Conservation (phyloP, 108 stramenopile genomes). For the Cyclotella cryptica region DNA sequence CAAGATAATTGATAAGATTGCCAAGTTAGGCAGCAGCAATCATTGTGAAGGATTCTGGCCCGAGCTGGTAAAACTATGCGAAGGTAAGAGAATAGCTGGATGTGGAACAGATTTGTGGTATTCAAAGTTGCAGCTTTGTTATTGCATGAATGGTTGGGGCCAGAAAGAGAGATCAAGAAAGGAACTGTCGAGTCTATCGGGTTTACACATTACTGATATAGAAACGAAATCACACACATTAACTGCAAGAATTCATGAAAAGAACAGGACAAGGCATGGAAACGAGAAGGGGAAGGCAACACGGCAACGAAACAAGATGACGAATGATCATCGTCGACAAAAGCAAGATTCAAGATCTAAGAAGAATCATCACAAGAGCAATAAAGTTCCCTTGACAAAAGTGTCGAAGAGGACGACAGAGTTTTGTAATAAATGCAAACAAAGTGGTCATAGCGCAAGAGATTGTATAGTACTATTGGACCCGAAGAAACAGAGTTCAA, state of each 20-base stretch:
- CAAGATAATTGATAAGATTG: slow-evolving; percentile 7
- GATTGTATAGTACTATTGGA: not conserved
- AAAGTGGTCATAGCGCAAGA: slow-evolving; percentile 11
- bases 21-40: slow-evolving; percentile 16
- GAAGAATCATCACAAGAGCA: slow-evolving; percentile 10
- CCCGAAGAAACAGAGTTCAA: slow-evolving; percentile 6
- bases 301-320: slow-evolving; percentile 6
- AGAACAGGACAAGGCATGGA: not conserved
- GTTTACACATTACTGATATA: not conserved
- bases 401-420: not conserved
- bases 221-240: not conserved
- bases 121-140: slow-evolving; percentile 12
- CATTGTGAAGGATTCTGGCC: slow-evolving; percentile 11
- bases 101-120: slow-evolving; percentile 15
- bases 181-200: not conserved
- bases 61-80: slow-evolving; percentile 7
- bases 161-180: not conserved
- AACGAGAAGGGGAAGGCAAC: not conserved
- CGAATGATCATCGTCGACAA: slow-evolving; percentile 12
- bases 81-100: slow-evolving; percentile 15
- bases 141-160: slow-evolving; percentile 3
- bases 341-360: slow-evolving; percentile 3
- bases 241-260: not conserved
- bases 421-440: not conserved
- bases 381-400: slow-evolving; percentile 7